Conservation (phyloP, 108 stramenopile species). For the Skeletonema potamos region DNA sequence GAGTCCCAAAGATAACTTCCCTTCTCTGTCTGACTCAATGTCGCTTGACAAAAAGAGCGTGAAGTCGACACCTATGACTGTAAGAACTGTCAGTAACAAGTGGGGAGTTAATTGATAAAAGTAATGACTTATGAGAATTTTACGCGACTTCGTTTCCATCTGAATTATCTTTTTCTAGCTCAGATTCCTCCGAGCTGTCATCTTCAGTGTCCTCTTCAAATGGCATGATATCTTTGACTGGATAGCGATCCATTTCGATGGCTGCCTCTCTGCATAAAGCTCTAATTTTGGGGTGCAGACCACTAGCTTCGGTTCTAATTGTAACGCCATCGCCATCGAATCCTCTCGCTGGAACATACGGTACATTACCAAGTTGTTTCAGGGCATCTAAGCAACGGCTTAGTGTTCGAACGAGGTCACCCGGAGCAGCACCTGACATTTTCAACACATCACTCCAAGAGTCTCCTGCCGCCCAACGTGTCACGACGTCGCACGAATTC, state of each 20-base stretch:
- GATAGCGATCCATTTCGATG: slow-evolving; percentile 70
- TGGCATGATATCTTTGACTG: slow-evolving; percentile 79
- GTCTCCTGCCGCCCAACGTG: slow-evolving; percentile 78
- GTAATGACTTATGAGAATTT: neutral
- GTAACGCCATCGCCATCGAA: slow-evolving; percentile 32
- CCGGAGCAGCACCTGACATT: slow-evolving; percentile 75
- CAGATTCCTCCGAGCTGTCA: neutral
- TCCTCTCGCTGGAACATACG: slow-evolving; percentile 57
- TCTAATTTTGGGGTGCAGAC: slow-evolving; percentile 71
- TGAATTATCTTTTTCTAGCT: neutral
- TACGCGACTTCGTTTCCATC: neutral
- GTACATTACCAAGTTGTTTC: slow-evolving; percentile 72
- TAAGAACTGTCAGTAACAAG: neutral
- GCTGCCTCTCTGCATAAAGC: slow-evolving; percentile 70
- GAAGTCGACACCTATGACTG: neutral
- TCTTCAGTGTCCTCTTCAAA: slow-evolving; percentile 53
- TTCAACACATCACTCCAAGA: slow-evolving; percentile 75
- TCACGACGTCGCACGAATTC: slow-evolving; percentile 66
- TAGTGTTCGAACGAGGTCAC: slow-evolving; percentile 74
- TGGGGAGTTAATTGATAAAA: neutral
- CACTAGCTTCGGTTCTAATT: slow-evolving; percentile 47
- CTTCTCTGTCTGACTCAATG: neutral
- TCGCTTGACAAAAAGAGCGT: neutral
- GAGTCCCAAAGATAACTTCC: neutral
- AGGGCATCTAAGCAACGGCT: slow-evolving; percentile 77